These are phyloP conservation scores for Loxodes magnus DNA, from an alignment of 73 alveolate species.

Conservation along the genomic window DNA sequence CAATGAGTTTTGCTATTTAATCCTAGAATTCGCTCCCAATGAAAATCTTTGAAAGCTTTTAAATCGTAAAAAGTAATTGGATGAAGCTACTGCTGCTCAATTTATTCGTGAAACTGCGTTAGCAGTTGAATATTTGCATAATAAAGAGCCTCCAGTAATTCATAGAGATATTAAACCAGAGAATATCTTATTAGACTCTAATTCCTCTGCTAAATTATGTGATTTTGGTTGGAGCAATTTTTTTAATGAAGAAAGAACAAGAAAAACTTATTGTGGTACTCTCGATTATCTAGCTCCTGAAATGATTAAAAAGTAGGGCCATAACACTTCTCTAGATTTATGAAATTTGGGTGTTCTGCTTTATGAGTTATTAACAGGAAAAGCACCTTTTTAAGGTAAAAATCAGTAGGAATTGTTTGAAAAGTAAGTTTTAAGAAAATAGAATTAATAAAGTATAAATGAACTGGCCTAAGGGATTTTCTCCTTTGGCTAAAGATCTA, in stretches of 20 bases:
- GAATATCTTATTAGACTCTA: slow-evolving; percentile 7
- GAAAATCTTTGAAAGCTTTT: slow-evolving; percentile 28
- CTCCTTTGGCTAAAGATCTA: slow-evolving; percentile 35
- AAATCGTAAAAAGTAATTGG: slow-evolving; percentile 23
- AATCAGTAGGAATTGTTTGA: slow-evolving; percentile 39
- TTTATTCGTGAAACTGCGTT: slow-evolving; percentile 28
- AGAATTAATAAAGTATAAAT: slow-evolving; percentile 36
- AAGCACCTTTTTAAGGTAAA: slow-evolving; percentile 62
- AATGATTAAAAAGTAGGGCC: slow-evolving; percentile 64
- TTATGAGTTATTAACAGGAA: slow-evolving; percentile 64
- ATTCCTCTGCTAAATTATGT: slow-evolving; percentile 9
- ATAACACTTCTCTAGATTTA: slow-evolving; percentile 75
- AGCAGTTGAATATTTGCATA: slow-evolving; percentile 41
- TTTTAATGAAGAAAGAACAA: slow-evolving; percentile 4
- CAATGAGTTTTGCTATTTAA: slow-evolving; percentile 62
- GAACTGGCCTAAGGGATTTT: slow-evolving; percentile 39
- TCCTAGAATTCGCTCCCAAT: slow-evolving; percentile 50
- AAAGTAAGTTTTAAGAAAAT: too few species aligned
- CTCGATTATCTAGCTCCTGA: slow-evolving; percentile 99
- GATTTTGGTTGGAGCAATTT: slow-evolving; percentile 19
- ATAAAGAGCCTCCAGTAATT: slow-evolving; percentile 27
- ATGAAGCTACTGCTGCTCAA: slow-evolving; percentile 40
- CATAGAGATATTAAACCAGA: slow-evolving; percentile 51
- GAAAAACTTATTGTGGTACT: slow-evolving; percentile 94
- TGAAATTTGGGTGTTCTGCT: slow-evolving; percentile 84